These are phyloP conservation scores for Suillus luteus DNA, from an alignment of 768 basidiomycete species.

Conservation along the genomic window DNA sequence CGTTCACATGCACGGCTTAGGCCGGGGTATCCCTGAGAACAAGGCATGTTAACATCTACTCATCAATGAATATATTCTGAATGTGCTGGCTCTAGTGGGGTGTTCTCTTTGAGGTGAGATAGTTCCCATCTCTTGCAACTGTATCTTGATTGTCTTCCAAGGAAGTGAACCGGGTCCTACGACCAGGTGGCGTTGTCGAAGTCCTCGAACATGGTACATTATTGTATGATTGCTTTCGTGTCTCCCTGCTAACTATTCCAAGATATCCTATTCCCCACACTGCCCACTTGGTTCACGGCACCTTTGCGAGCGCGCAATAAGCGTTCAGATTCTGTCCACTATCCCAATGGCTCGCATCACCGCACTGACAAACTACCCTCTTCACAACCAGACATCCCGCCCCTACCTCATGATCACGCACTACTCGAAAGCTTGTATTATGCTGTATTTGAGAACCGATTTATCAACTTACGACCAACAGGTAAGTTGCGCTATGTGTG, in stretches of 20 bases:
- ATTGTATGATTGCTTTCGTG: not conserved
- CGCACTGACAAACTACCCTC: slow-evolving; percentile 32
- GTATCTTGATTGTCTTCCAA: slow-evolving; percentile 29
- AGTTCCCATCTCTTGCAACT: not conserved
- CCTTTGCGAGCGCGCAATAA: slow-evolving; percentile 59
- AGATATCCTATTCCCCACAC: slow-evolving; percentile 77
- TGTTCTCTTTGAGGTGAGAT: slow-evolving; percentile 58
- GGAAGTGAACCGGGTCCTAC: slow-evolving; percentile 74
- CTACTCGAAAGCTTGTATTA: slow-evolving; percentile 66
- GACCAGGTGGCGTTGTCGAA: slow-evolving; percentile 71
- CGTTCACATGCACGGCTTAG: slow-evolving; percentile 69
- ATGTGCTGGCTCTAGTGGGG: slow-evolving; percentile 53
- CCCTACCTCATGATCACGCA: slow-evolving; percentile 64
- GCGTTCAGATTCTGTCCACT: slow-evolving; percentile 50
- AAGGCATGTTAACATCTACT: slow-evolving; percentile 45
- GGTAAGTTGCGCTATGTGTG: slow-evolving; percentile 41
- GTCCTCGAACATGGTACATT: slow-evolving; percentile 69
- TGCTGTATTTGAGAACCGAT: slow-evolving; percentile 68
- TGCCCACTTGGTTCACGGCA: slow-evolving; percentile 78
- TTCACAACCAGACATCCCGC: slow-evolving; percentile 34
- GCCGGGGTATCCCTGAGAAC: slow-evolving; percentile 72
- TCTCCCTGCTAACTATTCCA: not conserved
- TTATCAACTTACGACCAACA: slow-evolving; percentile 71
- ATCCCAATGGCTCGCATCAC: slow-evolving; percentile 47
- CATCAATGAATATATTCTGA: slow-evolving; percentile 10